phyloP scores from a whole-genome alignment of 139 green algal genomes.

The Gonium pectorale region DNA sequence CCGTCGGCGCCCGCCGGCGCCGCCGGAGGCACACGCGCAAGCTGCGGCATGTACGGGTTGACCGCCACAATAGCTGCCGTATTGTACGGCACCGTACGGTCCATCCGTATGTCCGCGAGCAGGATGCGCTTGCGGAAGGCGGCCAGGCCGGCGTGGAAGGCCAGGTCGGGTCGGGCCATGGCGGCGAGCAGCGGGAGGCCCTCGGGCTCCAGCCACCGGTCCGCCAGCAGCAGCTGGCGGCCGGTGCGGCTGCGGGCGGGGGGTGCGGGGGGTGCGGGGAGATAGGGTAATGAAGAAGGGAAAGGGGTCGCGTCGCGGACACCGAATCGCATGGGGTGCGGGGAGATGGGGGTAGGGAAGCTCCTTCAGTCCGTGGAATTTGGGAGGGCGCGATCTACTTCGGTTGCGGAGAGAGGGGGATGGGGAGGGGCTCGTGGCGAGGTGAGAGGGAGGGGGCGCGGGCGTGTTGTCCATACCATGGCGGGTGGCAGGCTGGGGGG shows the following conservation, averaged over 20 bases:
- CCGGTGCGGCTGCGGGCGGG: conserved; percentile 30
- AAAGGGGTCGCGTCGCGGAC: too few relatives aligned
- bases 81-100: conserved; percentile 47
- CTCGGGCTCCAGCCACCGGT: conserved; percentile 44
- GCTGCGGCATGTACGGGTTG: conserved; percentile 20
- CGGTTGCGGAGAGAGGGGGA: too few relatives aligned
- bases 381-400: too few relatives aligned
- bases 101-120: conserved; percentile 45
- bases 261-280: not conserved
- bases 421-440: not conserved
- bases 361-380: too few relatives aligned
- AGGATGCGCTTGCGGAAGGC: conserved; percentile 43
- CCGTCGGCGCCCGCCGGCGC: too few relatives aligned
- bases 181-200: conserved; percentile 44
- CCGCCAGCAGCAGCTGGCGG: conserved; percentile 43
- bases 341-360: too few relatives aligned
- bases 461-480: too few relatives aligned
- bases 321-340: too few relatives aligned
- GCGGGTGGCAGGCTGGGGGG: too few relatives aligned
- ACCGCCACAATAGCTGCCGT: conserved; percentile 35
- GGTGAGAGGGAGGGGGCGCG: not conserved
- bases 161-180: conserved; percentile 38
- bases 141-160: conserved; percentile 47
- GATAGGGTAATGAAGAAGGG: not conserved
- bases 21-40: too few relatives aligned